phyloP scores from a whole-genome alignment of 768 basidiomycete genomes.

The Cyclocybe aegerita region DNA sequence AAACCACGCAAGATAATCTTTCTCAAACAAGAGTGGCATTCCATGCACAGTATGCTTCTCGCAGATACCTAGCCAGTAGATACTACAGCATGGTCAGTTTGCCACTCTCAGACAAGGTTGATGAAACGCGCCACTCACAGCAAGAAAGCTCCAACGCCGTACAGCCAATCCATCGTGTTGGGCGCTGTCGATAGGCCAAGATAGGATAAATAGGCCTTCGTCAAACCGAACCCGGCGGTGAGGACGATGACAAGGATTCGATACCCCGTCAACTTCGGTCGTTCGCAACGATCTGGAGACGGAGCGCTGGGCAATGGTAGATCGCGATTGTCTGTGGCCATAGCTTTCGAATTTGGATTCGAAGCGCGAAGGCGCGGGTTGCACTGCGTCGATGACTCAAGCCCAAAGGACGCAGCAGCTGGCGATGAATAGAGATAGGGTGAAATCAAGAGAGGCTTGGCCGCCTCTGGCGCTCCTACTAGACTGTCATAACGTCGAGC shows the following conservation, averaged over 20 bases:
- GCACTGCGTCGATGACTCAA: no score
- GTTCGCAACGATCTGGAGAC: neutral
- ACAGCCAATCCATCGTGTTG: conserved; percentile 26
- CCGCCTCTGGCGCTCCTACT: no score
- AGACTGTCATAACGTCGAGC: no score
- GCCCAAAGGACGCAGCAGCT: no score
- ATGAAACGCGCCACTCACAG: no score
- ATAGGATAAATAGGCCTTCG: conserved; percentile 25
- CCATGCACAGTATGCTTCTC: conserved; percentile 22
- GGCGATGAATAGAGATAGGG: no score
- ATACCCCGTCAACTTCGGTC: conserved; percentile 22
- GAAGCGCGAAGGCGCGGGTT: no score
- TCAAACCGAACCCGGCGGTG: conserved; percentile 21
- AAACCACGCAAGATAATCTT: conserved; percentile 13
- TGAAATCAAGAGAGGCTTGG: no score
- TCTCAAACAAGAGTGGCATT: conserved; percentile 25
- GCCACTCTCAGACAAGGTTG: neutral
- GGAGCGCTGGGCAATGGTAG: conserved; percentile 1
- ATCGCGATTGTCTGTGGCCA: no score
- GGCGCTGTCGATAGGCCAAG: conserved; percentile 25
- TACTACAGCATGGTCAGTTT: conserved; percentile 4
- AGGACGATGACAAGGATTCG: conserved; percentile 22
- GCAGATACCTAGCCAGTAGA: conserved; percentile 29
- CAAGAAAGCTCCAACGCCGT: conserved; percentile 25
- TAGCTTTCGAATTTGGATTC: no score